These are phyloP conservation scores for Lipomyces orientalis DNA, from an alignment of 805 yeast genomes.

Conservation along the genomic window DNA sequence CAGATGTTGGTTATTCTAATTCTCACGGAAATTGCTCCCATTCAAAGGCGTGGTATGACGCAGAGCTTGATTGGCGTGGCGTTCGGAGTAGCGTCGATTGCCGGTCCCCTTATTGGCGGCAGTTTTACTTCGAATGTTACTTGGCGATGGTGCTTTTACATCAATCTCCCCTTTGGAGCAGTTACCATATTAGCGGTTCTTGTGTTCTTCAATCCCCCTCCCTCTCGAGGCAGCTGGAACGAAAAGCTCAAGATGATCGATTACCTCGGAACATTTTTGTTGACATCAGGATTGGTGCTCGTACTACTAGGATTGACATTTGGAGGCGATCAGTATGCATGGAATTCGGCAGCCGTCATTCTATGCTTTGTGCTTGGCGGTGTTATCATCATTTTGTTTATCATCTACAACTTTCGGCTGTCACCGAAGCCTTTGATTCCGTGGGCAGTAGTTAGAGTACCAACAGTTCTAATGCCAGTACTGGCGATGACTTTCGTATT, in stretches of 20 bases:
- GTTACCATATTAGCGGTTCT: slow-evolving; percentile 41
- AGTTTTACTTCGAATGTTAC: slow-evolving; percentile 51
- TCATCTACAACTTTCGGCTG: slow-evolving; percentile 56
- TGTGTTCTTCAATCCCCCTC: slow-evolving; percentile 47
- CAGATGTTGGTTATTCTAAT: slow-evolving; percentile 63
- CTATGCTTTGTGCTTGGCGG: slow-evolving; percentile 52
- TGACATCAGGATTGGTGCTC: slow-evolving; percentile 61
- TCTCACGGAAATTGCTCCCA: slow-evolving; percentile 60
- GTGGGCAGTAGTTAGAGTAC: slow-evolving; percentile 49
- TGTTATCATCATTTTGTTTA: slow-evolving; percentile 49
- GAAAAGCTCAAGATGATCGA: slow-evolving; percentile 57
- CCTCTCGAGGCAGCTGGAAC: slow-evolving; percentile 43
- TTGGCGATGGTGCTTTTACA: slow-evolving; percentile 62
- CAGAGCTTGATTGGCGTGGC: slow-evolving; percentile 42
- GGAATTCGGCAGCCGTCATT: slow-evolving; percentile 52
- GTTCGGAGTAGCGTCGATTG: slow-evolving; percentile 49
- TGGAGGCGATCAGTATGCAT: slow-evolving; percentile 61
- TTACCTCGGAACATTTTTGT: slow-evolving; percentile 58
- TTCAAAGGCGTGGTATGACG: slow-evolving; percentile 45
- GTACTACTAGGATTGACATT: slow-evolving; percentile 69
- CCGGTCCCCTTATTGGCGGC: slow-evolving; percentile 65
- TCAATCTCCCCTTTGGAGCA: slow-evolving; percentile 49
- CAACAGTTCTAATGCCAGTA: slow-evolving; percentile 47
- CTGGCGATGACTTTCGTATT: slow-evolving; percentile 53
- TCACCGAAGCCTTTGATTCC: slow-evolving; percentile 62